Percentiles rank a stretch among this genome's conserved stretches.
Evolutionary conservation across 768 basidiomycete genomes (phyloP).

Genomic region (Leccinum rimulosum): DNA sequence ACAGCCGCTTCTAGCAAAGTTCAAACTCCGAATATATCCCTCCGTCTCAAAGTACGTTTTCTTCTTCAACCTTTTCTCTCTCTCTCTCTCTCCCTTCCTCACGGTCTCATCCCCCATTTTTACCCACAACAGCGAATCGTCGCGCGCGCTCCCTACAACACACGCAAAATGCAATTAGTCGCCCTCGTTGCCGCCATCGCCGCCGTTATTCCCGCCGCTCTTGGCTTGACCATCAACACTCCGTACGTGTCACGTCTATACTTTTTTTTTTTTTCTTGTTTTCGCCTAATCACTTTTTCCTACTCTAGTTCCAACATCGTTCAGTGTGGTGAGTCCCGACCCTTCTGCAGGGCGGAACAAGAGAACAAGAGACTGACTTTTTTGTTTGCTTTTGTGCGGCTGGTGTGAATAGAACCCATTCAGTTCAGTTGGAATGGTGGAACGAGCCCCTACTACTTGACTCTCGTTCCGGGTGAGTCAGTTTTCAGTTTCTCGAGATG

Average conservation of each 20-base stretch:
- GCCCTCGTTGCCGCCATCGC: constrained; percentile 30
- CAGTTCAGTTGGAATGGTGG: constrained; percentile 55
- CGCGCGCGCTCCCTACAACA: constrained; percentile 17
- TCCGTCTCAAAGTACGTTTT: not conserved
- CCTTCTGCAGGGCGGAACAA: not conserved
- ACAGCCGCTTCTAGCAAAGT: not conserved
- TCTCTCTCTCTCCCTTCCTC: not conserved
- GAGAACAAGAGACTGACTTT: not conserved
- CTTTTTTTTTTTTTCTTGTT: constrained; percentile 8
- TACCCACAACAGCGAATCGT: constrained; percentile 7
- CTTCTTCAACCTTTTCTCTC: constrained; percentile 1
- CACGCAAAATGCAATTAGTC: constrained; percentile 37
- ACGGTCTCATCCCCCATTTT: not conserved
- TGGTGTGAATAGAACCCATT: constrained; percentile 50
- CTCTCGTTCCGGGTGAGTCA: constrained; percentile 57
- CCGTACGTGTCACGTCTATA: constrained; percentile 46
- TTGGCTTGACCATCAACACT: constrained; percentile 60
- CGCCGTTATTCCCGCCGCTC: constrained; percentile 33
- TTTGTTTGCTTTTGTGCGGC: not conserved
- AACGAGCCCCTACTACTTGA: constrained; percentile 53
- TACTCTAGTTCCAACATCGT: constrained; percentile 37
- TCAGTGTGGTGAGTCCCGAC: constrained; percentile 46
- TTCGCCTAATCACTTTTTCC: not conserved
- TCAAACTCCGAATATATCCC: constrained; percentile 29
- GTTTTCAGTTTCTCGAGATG: fast-evolving